Evolutionary conservation across 2,329 filamentous ascomycete genomes (phyloP).

Genomic region (Aspergillaceae sp.): DNA sequence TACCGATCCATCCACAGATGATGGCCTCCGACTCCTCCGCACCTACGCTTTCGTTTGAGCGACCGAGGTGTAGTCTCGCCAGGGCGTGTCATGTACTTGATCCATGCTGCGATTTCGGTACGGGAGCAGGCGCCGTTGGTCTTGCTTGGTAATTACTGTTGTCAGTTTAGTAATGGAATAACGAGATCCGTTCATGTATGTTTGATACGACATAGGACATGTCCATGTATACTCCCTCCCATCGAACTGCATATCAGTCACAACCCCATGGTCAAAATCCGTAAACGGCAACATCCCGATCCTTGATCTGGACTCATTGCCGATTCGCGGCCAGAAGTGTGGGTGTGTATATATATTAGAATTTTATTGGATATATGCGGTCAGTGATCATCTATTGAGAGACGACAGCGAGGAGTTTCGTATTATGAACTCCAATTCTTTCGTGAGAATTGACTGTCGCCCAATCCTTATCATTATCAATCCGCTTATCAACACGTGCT

Average conservation of each 20-base stretch:
- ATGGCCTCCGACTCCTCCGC: slow-evolving; percentile 22
- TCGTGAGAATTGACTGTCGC: background rate
- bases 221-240: slow-evolving; percentile 17
- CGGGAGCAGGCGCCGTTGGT: slow-evolving; percentile 33
- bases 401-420: background rate
- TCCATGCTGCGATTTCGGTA: slow-evolving; percentile 34
- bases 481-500: slow-evolving; percentile 5
- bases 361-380: too few relatives aligned
- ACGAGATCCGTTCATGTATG: slow-evolving; percentile 38
- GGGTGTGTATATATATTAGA: too few relatives aligned
- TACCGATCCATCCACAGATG: slow-evolving; percentile 28
- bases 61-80: slow-evolving; percentile 32
- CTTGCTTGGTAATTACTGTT: slow-evolving; percentile 31
- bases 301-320: slow-evolving; percentile 27
- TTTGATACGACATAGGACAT: slow-evolving; percentile 9
- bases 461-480: slow-evolving; percentile 14
- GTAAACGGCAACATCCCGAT: slow-evolving; percentile 40
- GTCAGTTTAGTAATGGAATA: background rate
- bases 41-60: slow-evolving; percentile 22
- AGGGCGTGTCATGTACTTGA: slow-evolving; percentile 33
- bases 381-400: background rate
- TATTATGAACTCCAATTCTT: too few relatives aligned
- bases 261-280: slow-evolving; percentile 40
- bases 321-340: slow-evolving; percentile 21
- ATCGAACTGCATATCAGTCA: slow-evolving; percentile 34